Evolutionary conservation across 495 filamentous ascomycete species (phyloP), one percentile per base, ranked within the genome.

Genomic region (Penicillium steckii): DNA sequence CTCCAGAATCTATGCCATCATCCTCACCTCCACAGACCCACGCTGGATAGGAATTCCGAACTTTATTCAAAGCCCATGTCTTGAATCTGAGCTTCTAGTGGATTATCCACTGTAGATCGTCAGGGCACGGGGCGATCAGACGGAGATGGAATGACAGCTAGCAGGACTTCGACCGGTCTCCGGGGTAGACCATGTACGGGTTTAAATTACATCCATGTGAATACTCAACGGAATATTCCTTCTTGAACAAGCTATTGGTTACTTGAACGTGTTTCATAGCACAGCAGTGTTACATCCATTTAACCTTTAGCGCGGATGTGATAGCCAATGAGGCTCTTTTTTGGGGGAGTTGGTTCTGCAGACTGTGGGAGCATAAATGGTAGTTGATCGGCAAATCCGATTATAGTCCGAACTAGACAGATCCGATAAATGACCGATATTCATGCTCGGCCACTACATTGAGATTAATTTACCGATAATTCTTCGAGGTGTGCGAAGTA

Each of bases 351-450:
- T 29, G 19, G 22, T n/a, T n/a, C 48, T 30, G 37, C 21, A 13
- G 24, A 2, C 25, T 15, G 6, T 9, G 26, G 18, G 33, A 2
- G 15, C 15, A 15, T 8, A 37, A 37, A 37, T 21, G n/a, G 23
- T 10, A 42, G 25, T 23, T 23, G 52, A 55, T 55, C 52, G 40
- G 23, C 52, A 49, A 26, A 15, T 38, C 19, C 38, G 46, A 55
- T 49, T 46, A 46, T 46, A 46, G 23, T 44, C 46, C 52, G 46
- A 55, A 46, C 49, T 40, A 41, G 19, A 24, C 32, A 6, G 30
- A n/a, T 49, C 52, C 52, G 52, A 55, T 48, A 55, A 55, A 49
- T 55, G 38, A 24, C 52, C 46, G 52, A 26, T 30, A n/a, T n/a
- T 29, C 24, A 5, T 10, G 26, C 5, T 27, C 26, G 5, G 26